These are phyloP conservation scores for Fraxinus platypoda DNA, from an alignment of 305 asterid genomes.

Conservation along the genomic window DNA sequence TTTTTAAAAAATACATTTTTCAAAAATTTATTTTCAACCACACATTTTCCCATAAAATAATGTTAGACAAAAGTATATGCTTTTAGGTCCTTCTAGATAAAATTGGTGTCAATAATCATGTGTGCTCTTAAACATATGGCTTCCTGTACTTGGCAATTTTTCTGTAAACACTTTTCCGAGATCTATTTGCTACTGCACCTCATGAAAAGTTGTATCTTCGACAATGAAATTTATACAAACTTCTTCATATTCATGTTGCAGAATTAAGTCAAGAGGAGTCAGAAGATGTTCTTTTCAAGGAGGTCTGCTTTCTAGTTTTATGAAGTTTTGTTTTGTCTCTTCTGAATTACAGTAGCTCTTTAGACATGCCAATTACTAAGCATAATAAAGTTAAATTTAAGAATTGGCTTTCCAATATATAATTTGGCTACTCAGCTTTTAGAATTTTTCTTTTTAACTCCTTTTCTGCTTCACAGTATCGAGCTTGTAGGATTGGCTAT, in stretches of 20 bases:
- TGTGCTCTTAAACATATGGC: constrained; percentile 2
- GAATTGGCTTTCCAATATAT: neutral
- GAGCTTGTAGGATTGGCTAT: neutral
- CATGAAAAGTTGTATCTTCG: neutral
- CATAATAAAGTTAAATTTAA: neutral
- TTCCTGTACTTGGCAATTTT: neutral
- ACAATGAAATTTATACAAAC: constrained; percentile 8
- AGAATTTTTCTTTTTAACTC: neutral
- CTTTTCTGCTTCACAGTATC: neutral
- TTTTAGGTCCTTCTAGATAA: constrained; percentile 10
- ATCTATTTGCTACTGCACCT: neutral
- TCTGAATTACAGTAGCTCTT: constrained; percentile 2
- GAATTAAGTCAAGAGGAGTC: constrained; percentile 88
- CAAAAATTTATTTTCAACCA: too few species aligned
- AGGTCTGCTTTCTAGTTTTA: constrained; percentile 45
- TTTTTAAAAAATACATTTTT: too few species aligned
- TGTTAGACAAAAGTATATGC: neutral
- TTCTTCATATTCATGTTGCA: constrained; percentile 46
- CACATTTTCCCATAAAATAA: too few species aligned
- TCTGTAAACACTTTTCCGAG: neutral
- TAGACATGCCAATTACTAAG: constrained; percentile 3
- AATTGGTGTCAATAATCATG: constrained; percentile 3
- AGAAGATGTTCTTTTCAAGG: constrained; percentile 91
- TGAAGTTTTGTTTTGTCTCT: constrained; percentile 10
- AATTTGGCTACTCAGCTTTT: neutral